Conservation (phyloP, 495 filamentous ascomycete genomes). For the Neurospora sp. region DNA sequence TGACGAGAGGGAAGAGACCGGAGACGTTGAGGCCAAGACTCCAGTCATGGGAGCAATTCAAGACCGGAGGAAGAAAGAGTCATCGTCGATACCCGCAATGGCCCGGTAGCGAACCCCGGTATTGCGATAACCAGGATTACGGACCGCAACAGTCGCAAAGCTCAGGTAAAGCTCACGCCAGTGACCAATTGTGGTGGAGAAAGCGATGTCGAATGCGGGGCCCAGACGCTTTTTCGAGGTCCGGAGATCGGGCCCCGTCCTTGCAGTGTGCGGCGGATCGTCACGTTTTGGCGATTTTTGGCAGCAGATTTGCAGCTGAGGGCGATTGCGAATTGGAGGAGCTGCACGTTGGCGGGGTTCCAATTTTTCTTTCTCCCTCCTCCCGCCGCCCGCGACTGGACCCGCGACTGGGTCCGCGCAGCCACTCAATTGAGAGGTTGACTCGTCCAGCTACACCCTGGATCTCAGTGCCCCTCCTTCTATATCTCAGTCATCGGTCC, state of each 20-base stretch:
- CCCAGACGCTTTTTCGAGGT: neutral
- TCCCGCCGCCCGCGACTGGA: neutral
- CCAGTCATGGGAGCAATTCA: neutral
- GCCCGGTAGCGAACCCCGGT: neutral
- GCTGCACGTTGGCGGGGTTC: slow-evolving; percentile 9
- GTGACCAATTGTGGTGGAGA: neutral
- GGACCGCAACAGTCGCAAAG: neutral
- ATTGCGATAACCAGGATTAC: neutral
- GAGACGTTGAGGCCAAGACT: neutral
- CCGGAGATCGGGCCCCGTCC: neutral
- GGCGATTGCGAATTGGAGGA: neutral
- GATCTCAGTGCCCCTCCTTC: neutral
- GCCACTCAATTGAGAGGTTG: neutral
- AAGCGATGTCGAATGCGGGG: neutral
- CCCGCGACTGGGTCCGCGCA: neutral
- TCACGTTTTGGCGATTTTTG: neutral
- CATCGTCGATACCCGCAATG: neutral
- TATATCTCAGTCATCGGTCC: slow-evolving; percentile 2
- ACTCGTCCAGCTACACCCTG: neutral
- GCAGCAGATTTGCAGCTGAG: neutral
- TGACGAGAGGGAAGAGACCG: neutral
- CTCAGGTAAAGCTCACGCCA: neutral
- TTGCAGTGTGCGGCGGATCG: neutral
- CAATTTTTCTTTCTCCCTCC: slow-evolving; percentile 14
- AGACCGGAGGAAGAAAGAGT: neutral